These are phyloP conservation scores for Cladophialophora immunda DNA, from an alignment of 2,329 filamentous ascomycete species.

Conservation along the genomic window DNA sequence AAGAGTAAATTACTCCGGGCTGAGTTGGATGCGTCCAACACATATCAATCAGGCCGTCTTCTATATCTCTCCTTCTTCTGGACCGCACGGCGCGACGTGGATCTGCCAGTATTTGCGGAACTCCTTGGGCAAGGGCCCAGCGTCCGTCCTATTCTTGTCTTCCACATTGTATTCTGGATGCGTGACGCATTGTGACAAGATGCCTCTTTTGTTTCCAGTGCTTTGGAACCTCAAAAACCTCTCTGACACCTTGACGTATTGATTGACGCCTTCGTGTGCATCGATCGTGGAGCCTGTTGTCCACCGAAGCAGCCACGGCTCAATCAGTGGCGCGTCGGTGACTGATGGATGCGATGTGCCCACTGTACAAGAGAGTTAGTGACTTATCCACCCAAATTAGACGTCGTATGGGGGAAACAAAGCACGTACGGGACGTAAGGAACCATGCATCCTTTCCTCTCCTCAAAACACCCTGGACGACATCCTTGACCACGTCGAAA, in stretches of 20 bases:
- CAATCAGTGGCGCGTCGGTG: slow-evolving; percentile 72
- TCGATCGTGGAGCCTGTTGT: slow-evolving; percentile 69
- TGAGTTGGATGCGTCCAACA: not conserved
- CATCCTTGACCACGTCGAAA: slow-evolving; percentile 68
- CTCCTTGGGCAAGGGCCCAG: slow-evolving; percentile 10
- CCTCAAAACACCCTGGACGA: slow-evolving; percentile 59
- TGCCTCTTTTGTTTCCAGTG: slow-evolving; percentile 53
- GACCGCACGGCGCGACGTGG: slow-evolving; percentile 31
- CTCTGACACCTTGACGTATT: slow-evolving; percentile 68
- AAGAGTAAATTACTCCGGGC: not conserved
- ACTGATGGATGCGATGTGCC: slow-evolving; percentile 69
- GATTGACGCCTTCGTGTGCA: slow-evolving; percentile 62
- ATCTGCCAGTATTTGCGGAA: slow-evolving; percentile 37
- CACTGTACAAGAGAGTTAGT: slow-evolving; percentile 40
- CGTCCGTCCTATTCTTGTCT: slow-evolving; percentile 20
- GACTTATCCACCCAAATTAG: not conserved
- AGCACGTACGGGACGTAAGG: slow-evolving; percentile 53
- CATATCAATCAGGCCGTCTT: not conserved
- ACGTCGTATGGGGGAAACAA: not conserved
- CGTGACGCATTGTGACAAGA: slow-evolving; percentile 60
- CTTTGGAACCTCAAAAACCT: slow-evolving; percentile 64
- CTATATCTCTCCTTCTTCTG: slow-evolving; percentile 1
- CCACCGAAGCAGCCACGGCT: slow-evolving; percentile 68
- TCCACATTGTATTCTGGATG: slow-evolving; percentile 38
- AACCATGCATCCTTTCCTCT: slow-evolving; percentile 60